phyloP scores from a whole-genome alignment of 306 rosid species.

The Cucumis melo region DNA sequence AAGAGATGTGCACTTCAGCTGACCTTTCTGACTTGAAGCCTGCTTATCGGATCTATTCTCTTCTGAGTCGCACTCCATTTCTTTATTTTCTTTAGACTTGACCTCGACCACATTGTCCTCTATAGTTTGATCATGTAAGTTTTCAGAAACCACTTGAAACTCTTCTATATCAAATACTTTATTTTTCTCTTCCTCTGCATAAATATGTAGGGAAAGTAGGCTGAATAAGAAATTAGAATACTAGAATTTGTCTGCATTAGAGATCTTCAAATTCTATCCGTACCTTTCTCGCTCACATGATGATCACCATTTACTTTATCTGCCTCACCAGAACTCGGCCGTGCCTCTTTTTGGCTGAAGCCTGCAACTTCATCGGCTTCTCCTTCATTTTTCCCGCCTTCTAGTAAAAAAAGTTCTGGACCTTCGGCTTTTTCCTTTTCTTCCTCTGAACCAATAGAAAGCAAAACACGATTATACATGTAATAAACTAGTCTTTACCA shows the following conservation, averaged over 20 bases:
- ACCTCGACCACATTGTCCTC: slow-evolving; percentile 13
- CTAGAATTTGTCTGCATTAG: not conserved
- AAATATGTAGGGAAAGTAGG: not conserved
- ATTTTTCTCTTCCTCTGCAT: not conserved
- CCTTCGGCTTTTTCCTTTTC: slow-evolving; percentile 26
- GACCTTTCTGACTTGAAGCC: not conserved
- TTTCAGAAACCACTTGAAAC: slow-evolving; percentile 11
- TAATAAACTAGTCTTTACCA: not conserved
- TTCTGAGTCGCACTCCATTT: slow-evolving; percentile 10
- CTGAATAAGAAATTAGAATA: not conserved
- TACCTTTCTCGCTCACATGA: slow-evolving; percentile 11
- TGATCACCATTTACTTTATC: not conserved
- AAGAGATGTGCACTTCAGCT: not conserved
- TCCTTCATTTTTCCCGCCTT: slow-evolving; percentile 8
- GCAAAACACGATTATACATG: not conserved
- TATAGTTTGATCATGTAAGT: slow-evolving; percentile 12
- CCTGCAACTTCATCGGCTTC: slow-evolving; percentile 18
- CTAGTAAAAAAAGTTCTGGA: slow-evolving; percentile 12
- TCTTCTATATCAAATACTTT: not conserved
- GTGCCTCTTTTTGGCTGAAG: slow-evolving; percentile 12
- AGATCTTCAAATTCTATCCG: not conserved
- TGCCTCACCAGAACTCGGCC: slow-evolving; percentile 13
- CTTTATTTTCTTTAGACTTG: slow-evolving; percentile 12
- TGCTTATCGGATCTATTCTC: not conserved
- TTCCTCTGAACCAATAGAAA: slow-evolving; percentile 36